Base-by-base conservation (phyloP, 768 basidiomycete species). In the Boletus coccyginus region DNA sequence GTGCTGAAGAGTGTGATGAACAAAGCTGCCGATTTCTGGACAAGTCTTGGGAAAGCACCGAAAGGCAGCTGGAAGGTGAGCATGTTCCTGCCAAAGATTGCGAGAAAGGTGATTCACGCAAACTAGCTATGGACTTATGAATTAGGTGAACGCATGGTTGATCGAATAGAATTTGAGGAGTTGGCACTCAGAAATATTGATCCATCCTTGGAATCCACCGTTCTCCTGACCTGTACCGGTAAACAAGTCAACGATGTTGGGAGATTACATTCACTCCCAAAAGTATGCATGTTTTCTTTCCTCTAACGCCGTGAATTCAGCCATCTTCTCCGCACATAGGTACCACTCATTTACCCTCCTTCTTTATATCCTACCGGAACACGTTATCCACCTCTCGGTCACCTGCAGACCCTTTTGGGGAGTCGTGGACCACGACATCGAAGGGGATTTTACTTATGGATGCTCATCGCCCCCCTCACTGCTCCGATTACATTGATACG, bases 91-190 rank as follows among this genome's bases (percentile, higher is more conserved):
- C 60, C 38, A 55, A 19, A 41, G 13, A 14, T 19, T 27, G 49
- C 38, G 53, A 53, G 50, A 56, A 44, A 9, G 36, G 60, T 31
- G 43, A 54, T 46, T 43, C 46, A 59, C 53, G 39, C 38, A 50
- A 50, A 50, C 19, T 59, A 92, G 90, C 68, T 81, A 29, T 83
- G 78, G 68, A 73, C 81, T 13, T 88, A 84, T 66, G 72, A 79
- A 59, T 73, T 78, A 39, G 90, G 90, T 27, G 86, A 90, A 73
- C 81, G 81, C 21, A 68, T 90, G 2, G 76, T 86, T 21, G 87
- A 91, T 70, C 77, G 81, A 21, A 75, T 91, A 58, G 91, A 91
- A 49, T 92, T 91, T 61, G 91, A 92, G 70, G 90, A 93, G 68
- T 76, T 87, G 36, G 85, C 84, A 9, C 75, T 93, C 62, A 88